A percentile compares a stretch with the other conserved stretches of the same genome.
Conservation (phyloP, 2,329 filamentous ascomycete genomes). For the Zymoseptoria passerinii region DNA sequence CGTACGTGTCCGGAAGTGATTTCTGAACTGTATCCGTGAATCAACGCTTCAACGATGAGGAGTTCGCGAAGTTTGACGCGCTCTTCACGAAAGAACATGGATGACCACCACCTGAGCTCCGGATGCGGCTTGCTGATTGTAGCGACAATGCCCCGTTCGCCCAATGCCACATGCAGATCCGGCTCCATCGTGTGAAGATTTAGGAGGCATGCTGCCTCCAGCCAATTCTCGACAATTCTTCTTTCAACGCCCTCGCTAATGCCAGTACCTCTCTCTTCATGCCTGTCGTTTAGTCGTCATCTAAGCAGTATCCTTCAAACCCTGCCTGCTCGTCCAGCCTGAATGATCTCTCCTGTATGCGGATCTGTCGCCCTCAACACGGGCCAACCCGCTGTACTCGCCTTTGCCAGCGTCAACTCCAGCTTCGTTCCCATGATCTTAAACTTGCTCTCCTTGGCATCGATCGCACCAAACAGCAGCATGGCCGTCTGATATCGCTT, state of each 20-base stretch:
- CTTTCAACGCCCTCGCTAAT: conserved; percentile 2
- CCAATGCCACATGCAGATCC: neutral
- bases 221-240: neutral
- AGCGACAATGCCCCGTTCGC: no score
- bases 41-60: no score
- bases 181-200: neutral
- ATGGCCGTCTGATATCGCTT: conserved; percentile 73
- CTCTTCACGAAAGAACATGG: no score
- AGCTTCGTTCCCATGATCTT: conserved; percentile 85
- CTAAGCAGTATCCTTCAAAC: conserved; percentile 15
- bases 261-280: conserved; percentile 1
- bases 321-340: conserved; percentile 71
- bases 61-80: no score
- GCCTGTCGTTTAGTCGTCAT: neutral
- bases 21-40: no score
- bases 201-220: neutral
- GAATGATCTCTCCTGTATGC: conserved; percentile 70
- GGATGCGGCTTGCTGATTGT: no score
- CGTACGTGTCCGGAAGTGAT: no score
- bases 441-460: conserved; percentile 64
- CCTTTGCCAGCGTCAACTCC: conserved; percentile 66
- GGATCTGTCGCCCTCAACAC: conserved; percentile 72
- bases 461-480: conserved; percentile 68
- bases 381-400: conserved; percentile 73
- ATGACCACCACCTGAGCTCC: no score